Base-by-base conservation (phyloP, 2,329 filamentous ascomycete species). In the Fusarium miscanthi region DNA sequence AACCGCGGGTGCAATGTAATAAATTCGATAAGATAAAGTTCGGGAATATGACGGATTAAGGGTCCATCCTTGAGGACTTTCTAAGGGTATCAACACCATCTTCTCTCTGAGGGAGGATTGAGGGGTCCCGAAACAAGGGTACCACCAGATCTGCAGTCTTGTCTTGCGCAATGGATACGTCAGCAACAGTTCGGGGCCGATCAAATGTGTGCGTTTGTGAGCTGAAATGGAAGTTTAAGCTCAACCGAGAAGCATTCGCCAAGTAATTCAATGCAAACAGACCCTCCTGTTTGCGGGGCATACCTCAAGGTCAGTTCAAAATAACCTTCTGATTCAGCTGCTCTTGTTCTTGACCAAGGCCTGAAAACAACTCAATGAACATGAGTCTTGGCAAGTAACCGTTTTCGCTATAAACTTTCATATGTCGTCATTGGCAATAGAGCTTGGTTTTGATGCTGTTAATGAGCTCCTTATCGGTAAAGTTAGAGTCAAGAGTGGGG, bases 61-160 rank as follows among this genome's bases (percentile, higher is more conserved):
- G 70, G 70, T 63, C 66, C 69, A 63, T 59, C 68, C 51, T 35
- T 63, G 41, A 53, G 19, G 30, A 33, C 10, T 41, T 38, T 51
- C 41, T 57, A 68, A 74, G 70, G 70, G 70, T 68, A 64, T 64
- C 66, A 64, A 67, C 70, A 71, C 71, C 70, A 59, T 53, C 66
- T 66, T 59, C 27, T 48, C 35, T 38, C n/a, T n/a, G 30, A 19
- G 35, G 35, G 30, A 19, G 35, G 35, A 37, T 42, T 52, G 23
- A n/a, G 33, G 33, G n/a, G 25, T 33, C 13, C 37, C 52, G 64
- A 57, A 58, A 25, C 37, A 69, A 68, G 65, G 65, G 66, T 52
- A 38, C 27, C 25, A 48, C 35, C 33, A 48, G 37, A 17, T 30
- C 31, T 42, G 37, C n/a, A 23, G 45, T 52, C 49, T 52, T 41